Base-by-base conservation (phyloP, 768 basidiomycete species). In the Mycena leptocephala region DNA sequence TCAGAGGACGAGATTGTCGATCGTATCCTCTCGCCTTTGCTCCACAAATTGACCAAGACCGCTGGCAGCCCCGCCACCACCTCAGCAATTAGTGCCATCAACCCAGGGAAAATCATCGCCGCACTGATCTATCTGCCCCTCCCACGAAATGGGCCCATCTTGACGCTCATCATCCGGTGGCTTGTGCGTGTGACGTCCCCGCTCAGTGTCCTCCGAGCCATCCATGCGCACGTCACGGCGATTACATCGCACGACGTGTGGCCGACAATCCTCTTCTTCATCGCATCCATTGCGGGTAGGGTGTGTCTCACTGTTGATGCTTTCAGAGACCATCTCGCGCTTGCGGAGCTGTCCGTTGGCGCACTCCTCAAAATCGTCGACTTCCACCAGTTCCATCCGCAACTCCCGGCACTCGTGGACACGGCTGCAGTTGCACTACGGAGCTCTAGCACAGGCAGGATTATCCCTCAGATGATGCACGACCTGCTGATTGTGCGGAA, bases 201-300 rank as follows among this genome's bases (percentile, higher is more conserved):
- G 35, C 39, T 58, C 39, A 39, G 46, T 7, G 71, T 76, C 8
- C 39, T 76, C 16, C 65, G 30, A 8, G 76, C 76, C 2, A 55
- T 51, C 0, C 65, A 76, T 6, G 61, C 37, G 22, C 70, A 68
- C 41, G 58, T 76, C 28, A 67, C 37, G 3, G 35, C 65, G 18
- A 62, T 69, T 20, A 64, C 35, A 2, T 20, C n/a, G 1, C 48
- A 56, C 56, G 75, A 76, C 51, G 46, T 72, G 18, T 72, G 70
- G 76, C 70, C 76, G 0, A 76, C 76, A 1, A 55, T 76, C 20
- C 67, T 76, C 30, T 76, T 76, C 61, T 76, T 73, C 59, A 51
- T 76, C 61, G 76, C 66, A 1, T 61, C 76, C 48, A 73, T 63
- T 51, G 51, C 46, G 10, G 58, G 48, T 2, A 22, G 39, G 5